Evolutionary conservation across 805 yeast genomes (phyloP), one percentile per base, ranked within the genome.

Genomic region (Blastobotrys muscicola): DNA sequence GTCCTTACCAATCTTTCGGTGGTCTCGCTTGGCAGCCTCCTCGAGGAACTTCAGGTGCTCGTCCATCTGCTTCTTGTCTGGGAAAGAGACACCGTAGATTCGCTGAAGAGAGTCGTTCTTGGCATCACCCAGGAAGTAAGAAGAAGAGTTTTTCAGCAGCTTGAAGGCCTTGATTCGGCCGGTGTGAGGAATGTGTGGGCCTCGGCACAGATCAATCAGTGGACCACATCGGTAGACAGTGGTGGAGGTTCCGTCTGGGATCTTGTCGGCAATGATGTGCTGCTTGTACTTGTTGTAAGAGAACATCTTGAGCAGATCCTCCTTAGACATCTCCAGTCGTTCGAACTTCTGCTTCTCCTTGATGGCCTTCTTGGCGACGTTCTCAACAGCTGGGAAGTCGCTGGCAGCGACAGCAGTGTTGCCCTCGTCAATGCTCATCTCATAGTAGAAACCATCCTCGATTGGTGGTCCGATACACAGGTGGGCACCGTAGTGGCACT

Each of bases 161-260:
- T 90, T 90, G 71, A 89, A 78, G 43, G 95, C 84, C 76, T 92
- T 92, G 59, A 92, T 85, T 64, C 85, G 82, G 52, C 97, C 97
- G 37, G 98, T 89, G 69, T 90, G 94, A 50, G 97, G 96, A 50
- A 92, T 82, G 64, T 92, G 98, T 39, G 98, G 98, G 57, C 98
- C 98, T 48, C 85, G 75, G 76, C 98, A 92, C 65, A 92, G 76
- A 68, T 92, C 98, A 58, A 92, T 92, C 65, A 92, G 76, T 32
- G 95, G 85, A 58, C 98, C 98, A 71, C 97, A 90, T 70, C 97
- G 80, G 72, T 92, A 92, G 42, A 92, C 97, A 36, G 98, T 92
- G 54, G 97, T 80, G 32, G 95, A 77, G 38, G 95, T 86, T 34
- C 94, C 94, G 66, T 92, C 98, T 53, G 97, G 96, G 50, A 92